Evolutionary conservation across 768 basidiomycete species (phyloP), one percentile per base, ranked within the genome.

Genomic region (Xerocomellus amylosporus): DNA sequence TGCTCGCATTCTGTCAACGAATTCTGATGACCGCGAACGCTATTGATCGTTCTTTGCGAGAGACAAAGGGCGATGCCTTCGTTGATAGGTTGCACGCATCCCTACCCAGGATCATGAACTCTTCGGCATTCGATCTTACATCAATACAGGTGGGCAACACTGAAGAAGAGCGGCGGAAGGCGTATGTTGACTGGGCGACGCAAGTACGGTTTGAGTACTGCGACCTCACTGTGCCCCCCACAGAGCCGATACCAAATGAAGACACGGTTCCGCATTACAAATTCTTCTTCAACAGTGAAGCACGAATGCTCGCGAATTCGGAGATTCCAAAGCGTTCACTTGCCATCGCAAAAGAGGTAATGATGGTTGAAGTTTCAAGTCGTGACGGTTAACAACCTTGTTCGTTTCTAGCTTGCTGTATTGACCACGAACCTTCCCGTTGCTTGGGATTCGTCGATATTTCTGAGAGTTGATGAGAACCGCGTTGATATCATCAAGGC

Each of bases 351-450:
- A 98, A 97, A 73, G 93, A 96, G 82, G 89, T 88, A 64, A 22
- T n/a, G 26, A 49, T n/a, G 20, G 33, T 48, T 39, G 24, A 48
- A 20, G 42, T 45, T 34, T 40, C 9, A 17, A 50, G 38, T 30
- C 13, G 8, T 28, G 19, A 48, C 9, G 26, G 14, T 53, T 54
- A 8, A 60, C 55, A 51, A 59, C 17, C 60, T 34, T 56, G 31
- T 51, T 49, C 34, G 46, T 56, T 55, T n/a, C 58, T 38, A 93
- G 92, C 85, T 97, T 56, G 93, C 95, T 2, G 91, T 95, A 37
- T 79, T 98, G 49, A 93, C 93, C 3, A 94, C 93, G 12, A 95
- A 93, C 66, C 76, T 98, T 24, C 95, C 95, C n/a, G 87, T 93
- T 14, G 87, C 91, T 7, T 97, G 93, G 90, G 85, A 93, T 64